Conservation (phyloP, 2,329 filamentous ascomycete genomes). For the Colletotrichum lini region DNA sequence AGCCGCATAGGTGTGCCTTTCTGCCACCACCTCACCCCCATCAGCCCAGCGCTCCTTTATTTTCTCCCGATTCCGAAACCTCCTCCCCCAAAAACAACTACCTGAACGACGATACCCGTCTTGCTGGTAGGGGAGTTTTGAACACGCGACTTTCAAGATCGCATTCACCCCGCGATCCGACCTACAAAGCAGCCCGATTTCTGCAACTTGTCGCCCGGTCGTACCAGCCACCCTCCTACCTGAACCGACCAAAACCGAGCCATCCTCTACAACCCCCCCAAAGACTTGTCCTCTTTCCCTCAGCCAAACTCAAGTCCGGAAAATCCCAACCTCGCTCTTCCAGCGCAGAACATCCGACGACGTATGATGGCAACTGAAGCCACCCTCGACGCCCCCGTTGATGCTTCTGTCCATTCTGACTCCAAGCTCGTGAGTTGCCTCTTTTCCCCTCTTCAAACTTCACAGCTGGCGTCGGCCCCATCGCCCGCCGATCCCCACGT, state of each 20-base stretch:
- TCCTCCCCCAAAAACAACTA: slow-evolving; percentile 6
- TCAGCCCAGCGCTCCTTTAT: slow-evolving; percentile 38
- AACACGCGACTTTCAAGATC: slow-evolving; percentile 35
- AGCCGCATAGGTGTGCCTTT: slow-evolving; percentile 38
- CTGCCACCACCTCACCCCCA: slow-evolving; percentile 33
- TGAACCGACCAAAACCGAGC: slow-evolving; percentile 4
- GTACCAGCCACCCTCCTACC: slow-evolving; percentile 16
- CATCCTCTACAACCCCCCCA: slow-evolving; percentile 3
- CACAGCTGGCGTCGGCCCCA: slow-evolving; percentile 29
- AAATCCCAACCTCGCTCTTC: slow-evolving; percentile 49
- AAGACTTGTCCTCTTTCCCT: slow-evolving; percentile 32
- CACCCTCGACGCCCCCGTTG: slow-evolving; percentile 66
- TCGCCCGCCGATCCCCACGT: slow-evolving; percentile 16
- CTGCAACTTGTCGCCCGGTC: slow-evolving; percentile 32
- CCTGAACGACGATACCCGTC: slow-evolving; percentile 32
- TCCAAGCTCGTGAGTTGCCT: slow-evolving; percentile 60
- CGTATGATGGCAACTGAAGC: slow-evolving; percentile 78
- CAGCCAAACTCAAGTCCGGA: slow-evolving; percentile 42
- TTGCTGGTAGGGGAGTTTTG: slow-evolving; percentile 29
- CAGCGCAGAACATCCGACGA: slow-evolving; percentile 52
- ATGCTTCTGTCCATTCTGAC: slow-evolving; percentile 66
- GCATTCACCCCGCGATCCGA: slow-evolving; percentile 47
- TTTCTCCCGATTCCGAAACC: slow-evolving; percentile 14
- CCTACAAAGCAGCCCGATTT: slow-evolving; percentile 43
- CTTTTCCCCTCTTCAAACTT: slow-evolving; percentile 25